These are phyloP conservation scores for Lodderomyces pseudojiufengensis DNA, from an alignment of 1,139 yeast species.

Conservation along the genomic window DNA sequence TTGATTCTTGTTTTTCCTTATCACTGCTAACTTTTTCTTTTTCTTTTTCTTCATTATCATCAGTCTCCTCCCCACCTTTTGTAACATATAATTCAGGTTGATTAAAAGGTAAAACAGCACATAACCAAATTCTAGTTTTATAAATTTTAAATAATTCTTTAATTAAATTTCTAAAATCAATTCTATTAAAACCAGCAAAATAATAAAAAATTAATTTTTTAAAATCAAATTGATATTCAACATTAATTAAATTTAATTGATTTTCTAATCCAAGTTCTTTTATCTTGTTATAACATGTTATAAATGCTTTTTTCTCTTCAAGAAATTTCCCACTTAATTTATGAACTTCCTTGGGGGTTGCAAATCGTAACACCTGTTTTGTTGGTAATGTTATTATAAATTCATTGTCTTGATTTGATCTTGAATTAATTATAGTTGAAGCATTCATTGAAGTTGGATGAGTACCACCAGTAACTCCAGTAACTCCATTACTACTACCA, in stretches of 20 bases:
- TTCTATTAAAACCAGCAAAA: constrained; percentile 68
- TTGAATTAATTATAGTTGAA: constrained; percentile 37
- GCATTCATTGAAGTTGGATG: constrained; percentile 39
- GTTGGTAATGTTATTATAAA: constrained; percentile 47
- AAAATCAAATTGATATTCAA: constrained; percentile 94
- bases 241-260: constrained; percentile 54
- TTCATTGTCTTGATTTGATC: constrained; percentile 42
- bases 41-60: constrained; percentile 3
- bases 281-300: constrained; percentile 43
- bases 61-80: constrained; percentile 4
- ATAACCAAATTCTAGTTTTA: constrained; percentile 96
- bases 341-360: constrained; percentile 46
- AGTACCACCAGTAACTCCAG: constrained; percentile 30
- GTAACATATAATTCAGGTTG: constrained; percentile 30
- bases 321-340: constrained; percentile 42
- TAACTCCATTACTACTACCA: too few relatives aligned
- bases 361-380: constrained; percentile 47
- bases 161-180: constrained; percentile 89
- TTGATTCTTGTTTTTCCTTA: too few relatives aligned
- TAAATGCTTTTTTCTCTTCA: constrained; percentile 46
- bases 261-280: constrained; percentile 40
- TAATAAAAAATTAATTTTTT: constrained; percentile 91
- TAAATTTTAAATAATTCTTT: constrained; percentile 89
- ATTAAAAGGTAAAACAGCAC: constrained; percentile 62
- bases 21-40: neutral